phyloP scores from a whole-genome alignment of 441 rosid species.

The Melastoma candidum region DNA sequence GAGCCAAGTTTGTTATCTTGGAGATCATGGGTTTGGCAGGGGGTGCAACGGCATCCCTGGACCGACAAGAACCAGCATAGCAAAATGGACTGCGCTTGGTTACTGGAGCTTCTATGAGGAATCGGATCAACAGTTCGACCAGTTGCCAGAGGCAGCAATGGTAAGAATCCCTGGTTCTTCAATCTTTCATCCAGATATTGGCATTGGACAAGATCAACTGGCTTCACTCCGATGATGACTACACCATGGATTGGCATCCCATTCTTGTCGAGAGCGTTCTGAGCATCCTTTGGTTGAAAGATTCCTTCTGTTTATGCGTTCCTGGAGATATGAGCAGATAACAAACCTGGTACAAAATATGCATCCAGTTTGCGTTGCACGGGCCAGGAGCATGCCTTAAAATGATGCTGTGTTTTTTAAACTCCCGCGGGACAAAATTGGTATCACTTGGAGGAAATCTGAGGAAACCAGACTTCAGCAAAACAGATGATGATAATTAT shows the following conservation, averaged over 20 bases:
- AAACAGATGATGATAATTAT: background rate
- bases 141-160: conserved; percentile 55
- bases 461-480: conserved; percentile 15
- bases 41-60: no score
- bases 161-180: conserved; percentile 76
- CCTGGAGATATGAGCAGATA: conserved; percentile 8
- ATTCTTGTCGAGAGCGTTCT: conserved; percentile 75
- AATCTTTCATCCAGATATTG: conserved; percentile 64
- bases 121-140: conserved; percentile 36
- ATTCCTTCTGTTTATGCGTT: background rate
- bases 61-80: no score
- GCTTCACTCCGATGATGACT: conserved; percentile 79
- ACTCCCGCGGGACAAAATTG: conserved; percentile 80
- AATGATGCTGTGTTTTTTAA: conserved; percentile 84
- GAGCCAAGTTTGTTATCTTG: no score
- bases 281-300: conserved; percentile 41
- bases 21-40: no score
- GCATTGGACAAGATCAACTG: conserved; percentile 69
- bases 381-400: conserved; percentile 95
- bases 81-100: no score
- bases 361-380: conserved; percentile 93
- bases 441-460: conserved; percentile 87
- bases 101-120: conserved; percentile 24
- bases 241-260: conserved; percentile 79
- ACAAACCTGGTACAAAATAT: conserved; percentile 82